Percentiles rank a stretch among this genome's conserved stretches.
These are phyloP conservation scores for Trichophyton verrucosum DNA, from an alignment of 2,329 filamentous ascomycete species.

Conservation along the genomic window DNA sequence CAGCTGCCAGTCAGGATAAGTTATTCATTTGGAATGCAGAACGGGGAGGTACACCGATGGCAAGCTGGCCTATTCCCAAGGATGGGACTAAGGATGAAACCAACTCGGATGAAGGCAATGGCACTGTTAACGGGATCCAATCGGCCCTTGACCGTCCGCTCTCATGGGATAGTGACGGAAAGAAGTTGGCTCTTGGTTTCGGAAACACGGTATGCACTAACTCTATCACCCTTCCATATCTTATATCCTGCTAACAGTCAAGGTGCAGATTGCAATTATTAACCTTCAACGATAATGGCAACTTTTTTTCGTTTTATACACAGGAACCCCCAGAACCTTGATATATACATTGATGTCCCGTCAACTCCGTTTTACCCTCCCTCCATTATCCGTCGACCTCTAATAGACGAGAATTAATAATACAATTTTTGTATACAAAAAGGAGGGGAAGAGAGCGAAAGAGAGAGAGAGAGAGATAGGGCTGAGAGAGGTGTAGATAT, in stretches of 20 bases:
- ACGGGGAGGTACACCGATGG: constrained; percentile 32
- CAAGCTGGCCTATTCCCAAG: constrained; percentile 27
- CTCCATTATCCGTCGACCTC: not conserved
- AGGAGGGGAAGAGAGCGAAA: too few species aligned
- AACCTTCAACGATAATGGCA: constrained; percentile 28
- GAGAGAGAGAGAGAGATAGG: not conserved
- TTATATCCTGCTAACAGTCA: not conserved
- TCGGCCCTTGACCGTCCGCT: constrained; percentile 32
- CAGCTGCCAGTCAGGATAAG: constrained; percentile 33
- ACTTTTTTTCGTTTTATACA: not conserved
- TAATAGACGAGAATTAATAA: not conserved
- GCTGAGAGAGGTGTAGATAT: not conserved
- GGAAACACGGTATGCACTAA: constrained; percentile 35
- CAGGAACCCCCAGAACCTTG: not conserved
- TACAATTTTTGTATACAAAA: not conserved
- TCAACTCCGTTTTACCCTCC: not conserved
- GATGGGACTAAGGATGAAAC: constrained; percentile 19
- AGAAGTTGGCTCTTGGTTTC: constrained; percentile 40
- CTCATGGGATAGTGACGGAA: constrained; percentile 43
- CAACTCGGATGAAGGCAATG: constrained; percentile 24
- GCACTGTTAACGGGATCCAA: constrained; percentile 19
- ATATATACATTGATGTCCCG: not conserved
- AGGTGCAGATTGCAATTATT: constrained; percentile 21
- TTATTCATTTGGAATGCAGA: constrained; percentile 38
- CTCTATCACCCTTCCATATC: not conserved